These are phyloP conservation scores for Grosmannia serpens DNA, from an alignment of 2,329 filamentous ascomycete genomes.

Conservation along the genomic window DNA sequence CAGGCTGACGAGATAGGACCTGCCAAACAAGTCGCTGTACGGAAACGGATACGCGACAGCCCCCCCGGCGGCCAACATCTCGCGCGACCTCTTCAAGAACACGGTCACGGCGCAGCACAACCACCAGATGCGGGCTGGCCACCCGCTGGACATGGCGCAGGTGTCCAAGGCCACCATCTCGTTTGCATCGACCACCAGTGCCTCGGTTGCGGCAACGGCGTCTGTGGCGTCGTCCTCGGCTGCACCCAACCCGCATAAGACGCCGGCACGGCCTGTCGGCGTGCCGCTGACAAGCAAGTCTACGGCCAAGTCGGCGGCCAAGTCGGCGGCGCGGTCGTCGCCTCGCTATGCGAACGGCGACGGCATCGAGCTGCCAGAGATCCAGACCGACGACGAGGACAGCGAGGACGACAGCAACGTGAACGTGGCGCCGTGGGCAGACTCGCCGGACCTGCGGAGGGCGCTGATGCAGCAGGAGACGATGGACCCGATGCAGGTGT, in stretches of 20 bases:
- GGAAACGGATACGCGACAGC: constrained; percentile 49
- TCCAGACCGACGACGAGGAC: constrained; percentile 88
- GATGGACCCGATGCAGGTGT: constrained; percentile 74
- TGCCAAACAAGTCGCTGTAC: constrained; percentile 48
- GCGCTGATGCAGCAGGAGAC: constrained; percentile 73
- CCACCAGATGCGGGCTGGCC: constrained; percentile 48
- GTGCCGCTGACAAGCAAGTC: constrained; percentile 34
- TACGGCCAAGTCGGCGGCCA: constrained; percentile 43
- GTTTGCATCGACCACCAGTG: constrained; percentile 54
- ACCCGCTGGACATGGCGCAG: constrained; percentile 76
- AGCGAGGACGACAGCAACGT: constrained; percentile 40
- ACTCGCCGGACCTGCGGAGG: constrained; percentile 69
- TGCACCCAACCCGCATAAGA: constrained; percentile 42
- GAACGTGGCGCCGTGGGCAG: constrained; percentile 68
- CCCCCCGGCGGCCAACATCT: constrained; percentile 41
- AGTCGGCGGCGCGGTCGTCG: constrained; percentile 55
- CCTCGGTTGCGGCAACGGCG: not conserved
- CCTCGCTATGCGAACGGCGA: constrained; percentile 85
- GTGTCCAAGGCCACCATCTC: constrained; percentile 82
- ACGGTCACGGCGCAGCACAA: constrained; percentile 57
- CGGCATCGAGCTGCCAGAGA: constrained; percentile 83
- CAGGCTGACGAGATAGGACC: constrained; percentile 32
- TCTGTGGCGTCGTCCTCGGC: not conserved
- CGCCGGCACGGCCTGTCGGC: constrained; percentile 47
- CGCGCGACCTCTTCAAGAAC: constrained; percentile 52